phyloP scores from a whole-genome alignment of 345 rosid genomes.

The Euphorbia tirucalli region DNA sequence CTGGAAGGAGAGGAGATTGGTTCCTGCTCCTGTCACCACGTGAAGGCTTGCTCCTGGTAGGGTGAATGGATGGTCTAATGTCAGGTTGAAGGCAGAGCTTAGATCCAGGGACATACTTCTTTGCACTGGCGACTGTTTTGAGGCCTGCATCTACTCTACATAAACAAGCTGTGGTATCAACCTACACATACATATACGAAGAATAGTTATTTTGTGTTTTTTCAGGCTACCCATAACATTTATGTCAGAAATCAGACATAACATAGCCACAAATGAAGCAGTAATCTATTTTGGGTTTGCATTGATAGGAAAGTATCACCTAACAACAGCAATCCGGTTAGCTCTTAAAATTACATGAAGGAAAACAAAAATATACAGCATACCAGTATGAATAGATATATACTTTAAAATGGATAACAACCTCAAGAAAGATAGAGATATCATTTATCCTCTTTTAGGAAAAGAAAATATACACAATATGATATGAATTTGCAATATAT shows the following conservation, averaged over 20 bases:
- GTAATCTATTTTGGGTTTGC: slow-evolving; percentile 1
- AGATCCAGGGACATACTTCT: slow-evolving; percentile 61
- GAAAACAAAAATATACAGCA: background rate
- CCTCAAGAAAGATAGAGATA: background rate
- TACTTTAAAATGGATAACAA: background rate
- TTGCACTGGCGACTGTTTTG: slow-evolving; percentile 71
- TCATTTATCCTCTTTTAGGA: background rate
- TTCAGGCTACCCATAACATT: background rate
- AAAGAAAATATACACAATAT: background rate
- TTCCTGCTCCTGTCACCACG: slow-evolving; percentile 59
- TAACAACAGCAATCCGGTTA: background rate
- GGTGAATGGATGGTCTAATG: slow-evolving; percentile 72
- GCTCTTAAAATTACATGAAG: background rate
- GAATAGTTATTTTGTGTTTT: background rate
- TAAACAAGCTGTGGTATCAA: slow-evolving; percentile 68
- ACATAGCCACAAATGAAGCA: background rate
- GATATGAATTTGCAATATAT: background rate
- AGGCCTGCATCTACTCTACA: slow-evolving; percentile 77
- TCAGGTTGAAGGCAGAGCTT: slow-evolving; percentile 72
- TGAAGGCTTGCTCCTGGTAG: slow-evolving; percentile 49
- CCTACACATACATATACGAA: slow-evolving; percentile 40
- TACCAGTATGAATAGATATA: no score
- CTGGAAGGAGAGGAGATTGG: slow-evolving; percentile 70
- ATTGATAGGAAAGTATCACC: background rate
- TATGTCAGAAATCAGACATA: slow-evolving; percentile 3